phyloP scores from a whole-genome alignment of 441 rosid species.

The Brassica balearica region DNA sequence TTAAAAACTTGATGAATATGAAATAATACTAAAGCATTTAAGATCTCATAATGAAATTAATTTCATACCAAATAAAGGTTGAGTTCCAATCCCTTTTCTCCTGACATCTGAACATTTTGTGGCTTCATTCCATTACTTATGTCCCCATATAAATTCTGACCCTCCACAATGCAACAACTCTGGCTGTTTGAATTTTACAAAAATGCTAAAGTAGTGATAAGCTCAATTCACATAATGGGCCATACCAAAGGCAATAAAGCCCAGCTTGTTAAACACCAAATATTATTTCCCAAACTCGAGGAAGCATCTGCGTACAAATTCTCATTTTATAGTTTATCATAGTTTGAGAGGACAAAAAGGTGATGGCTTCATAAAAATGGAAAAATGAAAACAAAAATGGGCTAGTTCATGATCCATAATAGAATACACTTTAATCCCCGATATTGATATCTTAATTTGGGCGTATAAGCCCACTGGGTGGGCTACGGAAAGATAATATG shows the following conservation, averaged over 20 bases:
- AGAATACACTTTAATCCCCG: neutral
- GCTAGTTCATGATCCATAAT: slow-evolving; percentile 16
- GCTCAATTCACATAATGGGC: slow-evolving; percentile 7
- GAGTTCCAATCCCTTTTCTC: slow-evolving; percentile 2
- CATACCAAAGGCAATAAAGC: neutral
- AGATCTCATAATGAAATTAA: neutral
- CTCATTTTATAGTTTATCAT: neutral
- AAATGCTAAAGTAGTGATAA: neutral
- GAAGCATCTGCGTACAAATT: neutral
- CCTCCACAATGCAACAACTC: neutral
- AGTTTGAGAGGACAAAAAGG: neutral
- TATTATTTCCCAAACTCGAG: neutral
- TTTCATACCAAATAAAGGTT: neutral
- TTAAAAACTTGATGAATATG: neutral
- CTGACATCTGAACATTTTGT: neutral
- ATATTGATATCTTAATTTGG: neutral
- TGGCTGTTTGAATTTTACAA: neutral
- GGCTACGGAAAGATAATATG: neutral
- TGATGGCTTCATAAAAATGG: neutral
- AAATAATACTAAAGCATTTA: neutral
- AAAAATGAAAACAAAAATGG: neutral
- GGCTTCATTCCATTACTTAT: slow-evolving; percentile 5
- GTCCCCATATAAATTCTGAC: neutral
- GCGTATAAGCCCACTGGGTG: slow-evolving; percentile 28
- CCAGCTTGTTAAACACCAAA: neutral